Evolutionary conservation across 768 basidiomycete species (phyloP), one percentile per base, ranked within the genome.

Genomic region (Lentinula guzmanii): DNA sequence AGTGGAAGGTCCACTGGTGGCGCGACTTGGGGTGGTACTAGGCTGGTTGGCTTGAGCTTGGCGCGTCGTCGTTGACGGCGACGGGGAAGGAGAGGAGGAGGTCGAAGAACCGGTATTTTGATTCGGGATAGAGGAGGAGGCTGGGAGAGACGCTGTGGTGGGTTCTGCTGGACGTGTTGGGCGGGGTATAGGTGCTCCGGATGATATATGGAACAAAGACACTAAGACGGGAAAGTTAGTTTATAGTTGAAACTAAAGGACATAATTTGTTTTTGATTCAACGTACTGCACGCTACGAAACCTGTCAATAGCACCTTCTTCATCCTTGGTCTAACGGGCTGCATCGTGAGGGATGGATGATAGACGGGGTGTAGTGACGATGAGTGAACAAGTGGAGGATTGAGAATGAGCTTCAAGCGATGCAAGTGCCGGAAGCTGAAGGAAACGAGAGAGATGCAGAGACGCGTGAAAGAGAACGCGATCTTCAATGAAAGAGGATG

Each of bases 231-330:
- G 37, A 58, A 18, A 9, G 18, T 11, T 45, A 28, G 28, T 28
- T 28, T 28, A 28, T 28, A 28, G 28, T 28, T 28, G 28, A 28
- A 28, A 4, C 7, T 8, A 8, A 6, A 43, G 28, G 39, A 15
- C 13, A 1, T 28, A 28, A 28, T 4, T 13, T 5, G n/a, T 28
- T 13, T 4, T 13, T 13, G n/a, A 31, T 18, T 2, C 3, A 5
- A 51, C 58, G 46, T 50, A 59, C 58, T 51, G 48, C 58, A 59
- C 2, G 58, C 58, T 48, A 59, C 58, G 33, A 59, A 48, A 4
- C 58, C 58, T 31, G 58, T 50, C 18, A 59, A 21, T 6, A 59
- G 2, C 4, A 59, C 11, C 33, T 51, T 56, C 41, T 42, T 56
- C 55, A 56, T 43, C 55, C 43, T 56, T 6, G 55, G 48, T 50